Conservation (phyloP, 345 rosid species). For the Acer saccharum region DNA sequence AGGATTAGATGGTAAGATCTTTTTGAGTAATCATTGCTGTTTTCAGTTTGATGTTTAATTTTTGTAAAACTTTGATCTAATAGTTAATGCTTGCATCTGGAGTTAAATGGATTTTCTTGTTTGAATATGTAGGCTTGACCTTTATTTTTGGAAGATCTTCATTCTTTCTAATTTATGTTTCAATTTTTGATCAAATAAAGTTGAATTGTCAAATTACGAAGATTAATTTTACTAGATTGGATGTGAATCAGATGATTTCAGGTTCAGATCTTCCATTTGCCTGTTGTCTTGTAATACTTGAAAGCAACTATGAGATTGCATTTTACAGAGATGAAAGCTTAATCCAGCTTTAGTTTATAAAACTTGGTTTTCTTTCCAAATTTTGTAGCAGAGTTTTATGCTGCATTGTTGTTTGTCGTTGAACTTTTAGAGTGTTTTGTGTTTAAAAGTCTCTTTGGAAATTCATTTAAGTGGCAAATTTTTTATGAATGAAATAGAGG, state of each 20-base stretch:
- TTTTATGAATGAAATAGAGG: not conserved
- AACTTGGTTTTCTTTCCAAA: not conserved
- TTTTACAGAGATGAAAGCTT: not conserved
- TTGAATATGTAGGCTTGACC: conserved; percentile 5
- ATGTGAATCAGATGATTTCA: not conserved
- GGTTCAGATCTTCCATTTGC: not conserved
- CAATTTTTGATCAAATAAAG: not conserved
- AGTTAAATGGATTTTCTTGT: conserved; percentile 1
- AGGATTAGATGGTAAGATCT: conserved; percentile 30
- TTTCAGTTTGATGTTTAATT: conserved; percentile 8
- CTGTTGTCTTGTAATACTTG: not conserved
- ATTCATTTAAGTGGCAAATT: not conserved
- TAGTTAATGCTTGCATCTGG: conserved; percentile 15
- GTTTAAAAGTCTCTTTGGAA: not conserved
- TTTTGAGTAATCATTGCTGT: conserved; percentile 6
- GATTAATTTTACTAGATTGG: not conserved
- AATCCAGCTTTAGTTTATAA: not conserved
- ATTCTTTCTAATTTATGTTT: not conserved
- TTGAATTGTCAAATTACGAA: not conserved
- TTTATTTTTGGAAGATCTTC: not conserved
- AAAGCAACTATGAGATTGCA: not conserved
- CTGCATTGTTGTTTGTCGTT: not conserved
- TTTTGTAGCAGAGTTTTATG: not conserved
- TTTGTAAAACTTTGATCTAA: conserved; percentile 4
- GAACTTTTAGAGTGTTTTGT: not conserved